Evolutionary conservation across 441 rosid species (phyloP).

Genomic region (Pelargonium australe): DNA sequence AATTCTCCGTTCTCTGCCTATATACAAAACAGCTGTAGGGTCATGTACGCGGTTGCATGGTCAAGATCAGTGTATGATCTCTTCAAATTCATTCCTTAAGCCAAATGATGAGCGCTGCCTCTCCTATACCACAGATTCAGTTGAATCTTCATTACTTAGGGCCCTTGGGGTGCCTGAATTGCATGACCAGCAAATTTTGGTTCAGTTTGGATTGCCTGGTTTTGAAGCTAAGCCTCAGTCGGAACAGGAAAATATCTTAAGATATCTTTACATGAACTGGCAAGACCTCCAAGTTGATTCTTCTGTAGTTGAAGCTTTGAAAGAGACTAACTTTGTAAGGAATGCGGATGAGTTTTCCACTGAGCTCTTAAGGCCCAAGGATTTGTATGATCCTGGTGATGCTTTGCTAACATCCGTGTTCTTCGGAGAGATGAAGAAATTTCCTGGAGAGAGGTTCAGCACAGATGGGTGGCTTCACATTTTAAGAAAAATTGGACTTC

Average conservation of each 20-base stretch:
- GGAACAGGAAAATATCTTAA: conserved; percentile 77
- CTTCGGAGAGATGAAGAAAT: conserved; percentile 75
- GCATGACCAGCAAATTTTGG: conserved; percentile 79
- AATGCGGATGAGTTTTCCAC: conserved; percentile 71
- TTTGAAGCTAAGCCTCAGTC: conserved; percentile 68
- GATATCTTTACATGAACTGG: conserved; percentile 73
- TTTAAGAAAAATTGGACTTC: conserved; percentile 80
- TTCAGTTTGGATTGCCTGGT: conserved; percentile 78
- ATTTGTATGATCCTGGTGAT: conserved; percentile 90
- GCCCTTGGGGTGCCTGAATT: conserved; percentile 88
- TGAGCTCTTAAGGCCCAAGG: conserved; percentile 65
- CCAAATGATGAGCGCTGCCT: conserved; percentile 76
- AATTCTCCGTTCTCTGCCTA: conserved; percentile 73
- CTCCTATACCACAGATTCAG: conserved; percentile 56
- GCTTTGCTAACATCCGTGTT: conserved; percentile 75
- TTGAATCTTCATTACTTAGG: conserved; percentile 56
- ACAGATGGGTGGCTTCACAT: conserved; percentile 85
- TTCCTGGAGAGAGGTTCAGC: conserved; percentile 96
- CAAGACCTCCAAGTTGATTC: conserved; percentile 65
- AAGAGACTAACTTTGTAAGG: conserved; percentile 76
- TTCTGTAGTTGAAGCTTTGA: conserved; percentile 72
- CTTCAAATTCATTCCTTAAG: conserved; percentile 81
- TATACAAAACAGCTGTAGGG: conserved; percentile 74
- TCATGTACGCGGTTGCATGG: conserved; percentile 53
- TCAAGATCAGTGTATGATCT: conserved; percentile 67